Evolutionary conservation across 371 early-diverging fungal genomes (phyloP), one percentile per base, ranked within the genome.

Genomic region (Apophysomyces sp.): DNA sequence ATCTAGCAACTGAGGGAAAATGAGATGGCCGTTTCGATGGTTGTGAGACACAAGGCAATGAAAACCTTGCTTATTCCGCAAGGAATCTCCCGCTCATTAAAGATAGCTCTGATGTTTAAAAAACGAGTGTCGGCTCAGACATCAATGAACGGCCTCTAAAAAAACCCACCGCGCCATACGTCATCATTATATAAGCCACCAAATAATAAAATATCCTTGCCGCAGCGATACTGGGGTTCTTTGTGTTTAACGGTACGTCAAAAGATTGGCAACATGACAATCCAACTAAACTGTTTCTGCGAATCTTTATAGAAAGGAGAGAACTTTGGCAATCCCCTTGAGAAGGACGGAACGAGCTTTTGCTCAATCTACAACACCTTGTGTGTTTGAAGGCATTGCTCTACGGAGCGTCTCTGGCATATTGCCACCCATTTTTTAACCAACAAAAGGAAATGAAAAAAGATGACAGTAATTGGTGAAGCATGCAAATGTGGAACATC

Each of bases 261-360:
- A 30, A 12, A 24, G 4, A 34, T 30, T 28, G 2, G 4, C 15
- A 30, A 4, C 36, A 24, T 44, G 18, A n/a, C 29, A 29, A 30
- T n/a, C 12, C 29, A 21, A 16, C 26, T 32, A 39, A 28, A 52
- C 32, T 0, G 29, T 12, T 29, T 27, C 16, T 21, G 4, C 53
- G 28, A 4, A 2, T 24, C 18, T 52, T 55, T 24, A 26, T 57
- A 67, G 76, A 77, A 77, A 77, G 78, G 78, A 77, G 78, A 77
- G 78, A 77, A 68, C 74, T 77, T 77, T 77, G 78, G 78, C 78
- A 74, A 77, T 77, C 78, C 78, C 78, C 78, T 77, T 77, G 78
- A 77, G 72, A 77, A 77, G 78, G 78, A 77, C 78, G 78, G 78
- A 77, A 74, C 59, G 74, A 74, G 74, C 73, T 74, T 74, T 72